Evolutionary conservation across 2,329 filamentous ascomycete genomes (phyloP).

Genomic region (Hypomyces perniciosus): DNA sequence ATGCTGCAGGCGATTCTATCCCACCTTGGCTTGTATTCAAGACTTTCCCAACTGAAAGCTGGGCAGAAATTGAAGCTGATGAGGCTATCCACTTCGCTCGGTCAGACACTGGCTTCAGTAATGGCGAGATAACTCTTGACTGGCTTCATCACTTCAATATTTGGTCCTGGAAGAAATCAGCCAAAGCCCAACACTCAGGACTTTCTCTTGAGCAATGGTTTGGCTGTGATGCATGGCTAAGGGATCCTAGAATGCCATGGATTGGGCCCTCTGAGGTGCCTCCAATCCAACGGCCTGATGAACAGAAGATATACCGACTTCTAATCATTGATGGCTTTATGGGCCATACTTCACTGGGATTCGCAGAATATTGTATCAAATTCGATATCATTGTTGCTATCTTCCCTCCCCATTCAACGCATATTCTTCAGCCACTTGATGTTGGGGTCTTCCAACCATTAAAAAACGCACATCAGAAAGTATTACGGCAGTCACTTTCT

Average conservation of each 20-base stretch:
- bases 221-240: not conserved
- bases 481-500: not conserved
- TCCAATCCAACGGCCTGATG: too few relatives aligned
- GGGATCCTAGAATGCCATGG: not conserved
- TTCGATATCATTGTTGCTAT: conserved; percentile 5
- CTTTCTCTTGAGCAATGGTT: not conserved
- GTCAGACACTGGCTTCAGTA: not conserved
- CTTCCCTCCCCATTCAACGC: not conserved
- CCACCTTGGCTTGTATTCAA: not conserved
- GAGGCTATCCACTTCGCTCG: not conserved
- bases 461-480: not conserved
- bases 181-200: not conserved
- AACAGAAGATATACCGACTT: not conserved
- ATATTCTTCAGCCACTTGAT: conserved; percentile 9
- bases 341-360: not conserved
- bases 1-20: not conserved
- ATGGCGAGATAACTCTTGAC: not conserved
- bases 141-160: not conserved
- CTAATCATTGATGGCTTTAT: conserved; percentile 3
- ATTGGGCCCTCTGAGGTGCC: too few relatives aligned
- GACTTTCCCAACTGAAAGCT: not conserved
- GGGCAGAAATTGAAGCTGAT: not conserved
- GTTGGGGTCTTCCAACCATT: not conserved
- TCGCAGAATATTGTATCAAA: conserved; percentile 3
- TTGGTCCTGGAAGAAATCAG: not conserved